Evolutionary conservation across 768 basidiomycete species (phyloP), one percentile per base, ranked within the genome.

Genomic region (Amanita rimosa): DNA sequence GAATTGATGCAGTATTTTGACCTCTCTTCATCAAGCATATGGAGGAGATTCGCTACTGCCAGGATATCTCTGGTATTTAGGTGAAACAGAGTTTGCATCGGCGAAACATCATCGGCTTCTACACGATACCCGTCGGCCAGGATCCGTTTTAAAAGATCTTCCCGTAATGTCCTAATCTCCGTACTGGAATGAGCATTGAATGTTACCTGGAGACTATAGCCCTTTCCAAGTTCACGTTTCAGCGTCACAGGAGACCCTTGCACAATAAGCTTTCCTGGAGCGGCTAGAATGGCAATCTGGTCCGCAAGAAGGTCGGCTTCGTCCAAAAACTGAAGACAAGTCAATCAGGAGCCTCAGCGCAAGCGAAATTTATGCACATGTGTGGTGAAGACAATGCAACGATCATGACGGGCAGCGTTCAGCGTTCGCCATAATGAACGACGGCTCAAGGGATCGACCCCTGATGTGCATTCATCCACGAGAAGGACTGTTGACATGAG

Each of bases 291-390:
- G 0, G 81, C 83, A 45, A 90, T 84, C 17, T 78, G 70, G 55
- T 90, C 86, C 0, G 78, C 86, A 11, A 90, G 67, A 3, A 89
- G 67, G 57, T 89, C 86, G 0, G 86, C 86, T 61, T 88, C 84
- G 50, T 88, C 85, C 1, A 87, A 69, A 64, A 85, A 85, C 79
- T 81, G 53, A 27, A 46, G 33, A 46, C 17, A 37, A 13, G 9
- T 46, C 33, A 22, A 44, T 29, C 5, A 36, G 11, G 19, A 16
- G 8, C 14, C 16, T 39, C 27, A 31, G 5, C 14, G 19, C 21
- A 4, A 27, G 16, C 29, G 48, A 41, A 29, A 8, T 38, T 48
- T 17, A 48, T 78, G 46, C 59, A 82, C 83, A 64, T 89, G 87
- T 0, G 86, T 91, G 0, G 87, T 89, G 59, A 88, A 81, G 2